A percentile compares a stretch with the other conserved stretches of the same genome.
phyloP scores from a whole-genome alignment of 352 stramenopile genomes.

The Phytophthora europaea region DNA sequence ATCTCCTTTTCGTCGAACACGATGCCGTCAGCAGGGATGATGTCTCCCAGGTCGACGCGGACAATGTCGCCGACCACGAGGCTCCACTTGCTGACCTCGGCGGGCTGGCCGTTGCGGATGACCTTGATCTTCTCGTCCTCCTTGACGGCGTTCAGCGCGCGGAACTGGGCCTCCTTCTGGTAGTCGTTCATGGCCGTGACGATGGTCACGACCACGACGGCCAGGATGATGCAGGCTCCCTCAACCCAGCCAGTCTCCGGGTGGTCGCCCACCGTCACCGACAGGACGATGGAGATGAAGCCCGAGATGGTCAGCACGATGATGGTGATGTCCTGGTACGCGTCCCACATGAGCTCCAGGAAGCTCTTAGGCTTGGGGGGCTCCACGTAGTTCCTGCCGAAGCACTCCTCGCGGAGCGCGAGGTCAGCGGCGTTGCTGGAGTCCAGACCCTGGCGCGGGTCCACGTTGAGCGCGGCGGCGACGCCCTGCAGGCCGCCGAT shows the following conservation, averaged over 20 bases:
- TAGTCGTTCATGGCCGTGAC: slow-evolving; percentile 93
- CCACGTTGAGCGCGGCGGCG: slow-evolving; percentile 52
- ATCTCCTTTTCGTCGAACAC: slow-evolving; percentile 88
- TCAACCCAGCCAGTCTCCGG: slow-evolving; percentile 86
- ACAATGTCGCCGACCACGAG: slow-evolving; percentile 94
- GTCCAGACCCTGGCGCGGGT: slow-evolving; percentile 62
- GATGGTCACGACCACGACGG: slow-evolving; percentile 88
- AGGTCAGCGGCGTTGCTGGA: slow-evolving; percentile 49
- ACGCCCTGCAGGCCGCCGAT: slow-evolving; percentile 66
- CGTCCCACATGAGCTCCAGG: slow-evolving; percentile 90
- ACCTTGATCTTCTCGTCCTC: slow-evolving; percentile 87
- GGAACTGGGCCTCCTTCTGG: slow-evolving; percentile 93
- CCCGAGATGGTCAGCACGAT: slow-evolving; percentile 91
- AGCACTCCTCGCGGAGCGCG: slow-evolving; percentile 49
- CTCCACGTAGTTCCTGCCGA: slow-evolving; percentile 73
- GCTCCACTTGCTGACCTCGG: slow-evolving; percentile 76
- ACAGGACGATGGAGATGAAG: slow-evolving; percentile 83
- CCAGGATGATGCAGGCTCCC: slow-evolving; percentile 90
- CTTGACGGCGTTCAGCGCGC: slow-evolving; percentile 81
- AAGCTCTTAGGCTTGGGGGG: slow-evolving; percentile 66
- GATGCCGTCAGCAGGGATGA: slow-evolving; percentile 91
- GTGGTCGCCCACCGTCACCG: slow-evolving; percentile 61
- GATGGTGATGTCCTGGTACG: slow-evolving; percentile 92
- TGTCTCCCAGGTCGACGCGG: slow-evolving; percentile 85
- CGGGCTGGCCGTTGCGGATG: slow-evolving; percentile 65